Evolutionary conservation across 139 green algal genomes (phyloP).

Genomic region (Microglena sp.): DNA sequence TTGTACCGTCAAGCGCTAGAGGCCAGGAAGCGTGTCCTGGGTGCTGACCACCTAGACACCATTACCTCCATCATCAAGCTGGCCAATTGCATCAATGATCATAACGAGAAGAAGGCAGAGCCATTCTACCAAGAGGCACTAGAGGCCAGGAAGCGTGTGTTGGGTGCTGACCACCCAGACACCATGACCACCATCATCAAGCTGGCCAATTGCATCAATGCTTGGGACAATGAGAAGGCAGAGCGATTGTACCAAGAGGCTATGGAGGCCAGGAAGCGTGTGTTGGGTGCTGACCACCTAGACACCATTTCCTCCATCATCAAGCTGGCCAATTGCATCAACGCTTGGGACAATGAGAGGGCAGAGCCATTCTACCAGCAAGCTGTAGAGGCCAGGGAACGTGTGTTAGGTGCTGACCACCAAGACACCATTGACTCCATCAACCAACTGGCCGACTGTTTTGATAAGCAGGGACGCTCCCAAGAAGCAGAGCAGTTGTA

Average conservation of each 20-base stretch:
- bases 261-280: background rate
- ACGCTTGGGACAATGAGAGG: constrained; percentile 7
- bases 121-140: constrained; percentile 10
- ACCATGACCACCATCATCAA: constrained; percentile 2
- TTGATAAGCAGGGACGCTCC: background rate
- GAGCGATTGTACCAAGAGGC: constrained; percentile 6
- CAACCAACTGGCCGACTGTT: background rate
- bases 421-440: background rate
- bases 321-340: constrained; percentile 16
- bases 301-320: constrained; percentile 10
- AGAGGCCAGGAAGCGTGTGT: constrained; percentile 1
- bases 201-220: background rate
- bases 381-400: constrained; percentile 9
- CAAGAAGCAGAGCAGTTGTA: constrained; percentile 7
- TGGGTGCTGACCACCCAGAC: constrained; percentile 2
- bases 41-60: constrained; percentile 7
- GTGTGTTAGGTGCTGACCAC: constrained; percentile 3
- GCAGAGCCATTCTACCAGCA: constrained; percentile 14
- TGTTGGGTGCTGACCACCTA: constrained; percentile 12
- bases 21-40: background rate
- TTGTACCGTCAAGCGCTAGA: constrained; percentile 10
- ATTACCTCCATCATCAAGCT: constrained; percentile 6
- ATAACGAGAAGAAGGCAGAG: constrained; percentile 3
- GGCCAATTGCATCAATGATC: constrained; percentile 10
- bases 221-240: too few species aligned